phyloP scores from a whole-genome alignment of 1,284 basidiomycete species.

The Cryptococcus depauperatus region DNA sequence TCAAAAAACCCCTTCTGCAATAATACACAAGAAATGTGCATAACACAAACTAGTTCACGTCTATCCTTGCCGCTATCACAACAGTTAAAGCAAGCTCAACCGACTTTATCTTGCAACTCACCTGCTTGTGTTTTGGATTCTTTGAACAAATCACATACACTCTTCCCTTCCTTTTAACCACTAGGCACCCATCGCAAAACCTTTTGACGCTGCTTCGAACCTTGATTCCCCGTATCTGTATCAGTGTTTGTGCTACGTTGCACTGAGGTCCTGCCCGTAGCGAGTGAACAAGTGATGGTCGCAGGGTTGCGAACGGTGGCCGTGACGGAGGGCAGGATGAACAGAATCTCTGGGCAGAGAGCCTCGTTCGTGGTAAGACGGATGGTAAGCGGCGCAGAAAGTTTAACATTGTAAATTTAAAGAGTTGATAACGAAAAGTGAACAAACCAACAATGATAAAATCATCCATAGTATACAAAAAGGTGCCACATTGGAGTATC shows the following conservation, averaged over 20 bases:
- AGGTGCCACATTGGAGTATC: background rate
- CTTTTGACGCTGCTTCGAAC: constrained; percentile 88
- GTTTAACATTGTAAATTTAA: constrained; percentile 5
- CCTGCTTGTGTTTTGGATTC: constrained; percentile 98
- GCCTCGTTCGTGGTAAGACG: background rate
- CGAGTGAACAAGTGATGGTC: constrained; percentile 2
- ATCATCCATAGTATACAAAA: background rate
- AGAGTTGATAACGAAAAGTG: background rate
- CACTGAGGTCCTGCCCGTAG: background rate
- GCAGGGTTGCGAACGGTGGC: constrained; percentile 7
- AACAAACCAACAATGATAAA: background rate
- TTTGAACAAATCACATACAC: constrained; percentile 90
- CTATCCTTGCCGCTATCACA: constrained; percentile 1
- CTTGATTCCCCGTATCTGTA: constrained; percentile 72
- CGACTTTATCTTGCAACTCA: constrained; percentile 43
- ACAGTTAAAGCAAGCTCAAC: background rate
- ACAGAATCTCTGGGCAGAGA: constrained; percentile 8
- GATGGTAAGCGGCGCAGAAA: constrained; percentile 7
- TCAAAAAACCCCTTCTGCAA: no score
- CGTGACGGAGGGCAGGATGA: constrained; percentile 13
- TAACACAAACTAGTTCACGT: no score
- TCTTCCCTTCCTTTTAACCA: constrained; percentile 80
- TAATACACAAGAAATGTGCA: background rate
- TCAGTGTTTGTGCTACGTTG: constrained; percentile 6
- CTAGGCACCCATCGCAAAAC: constrained; percentile 80